Conservation (phyloP, 768 basidiomycete genomes). For the Boletus reticulatus region DNA sequence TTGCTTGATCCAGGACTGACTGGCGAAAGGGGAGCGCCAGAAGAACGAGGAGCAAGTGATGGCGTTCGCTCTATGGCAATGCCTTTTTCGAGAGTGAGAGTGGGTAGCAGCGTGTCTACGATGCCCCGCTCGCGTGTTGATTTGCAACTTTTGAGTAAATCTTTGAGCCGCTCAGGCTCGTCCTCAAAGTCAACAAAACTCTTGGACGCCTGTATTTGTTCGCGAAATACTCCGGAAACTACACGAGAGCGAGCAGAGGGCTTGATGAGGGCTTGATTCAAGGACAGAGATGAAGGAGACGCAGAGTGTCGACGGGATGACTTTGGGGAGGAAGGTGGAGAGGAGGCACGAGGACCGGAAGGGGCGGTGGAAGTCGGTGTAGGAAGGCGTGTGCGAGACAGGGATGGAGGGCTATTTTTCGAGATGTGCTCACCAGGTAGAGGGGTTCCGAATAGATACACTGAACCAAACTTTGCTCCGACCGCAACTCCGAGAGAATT, state of each 20-base stretch:
- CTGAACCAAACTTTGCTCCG: slow-evolving; percentile 23
- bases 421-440: slow-evolving; percentile 19
- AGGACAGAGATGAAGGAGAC: slow-evolving; percentile 38
- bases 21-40: slow-evolving; percentile 2
- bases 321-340: slow-evolving; percentile 22
- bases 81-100: slow-evolving; percentile 32
- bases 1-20: slow-evolving; percentile 16
- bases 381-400: slow-evolving; percentile 12
- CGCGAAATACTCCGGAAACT: slow-evolving; percentile 69
- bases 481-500: slow-evolving; percentile 17
- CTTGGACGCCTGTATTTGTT: slow-evolving; percentile 73
- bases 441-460: slow-evolving; percentile 28
- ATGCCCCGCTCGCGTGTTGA: slow-evolving; percentile 24
- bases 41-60: slow-evolving; percentile 9
- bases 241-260: slow-evolving; percentile 57
- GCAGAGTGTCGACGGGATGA: slow-evolving; percentile 29
- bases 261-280: slow-evolving; percentile 46
- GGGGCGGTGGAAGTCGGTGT: neutral
- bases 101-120: slow-evolving; percentile 32
- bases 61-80: slow-evolving; percentile 22
- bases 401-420: slow-evolving; percentile 4
- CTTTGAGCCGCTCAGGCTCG: slow-evolving; percentile 73
- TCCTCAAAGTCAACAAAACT: slow-evolving; percentile 82
- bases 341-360: slow-evolving; percentile 11
- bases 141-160: slow-evolving; percentile 58